These are phyloP conservation scores for Suhomyces chickasaworum DNA, from an alignment of 1,139 yeast species.

Conservation along the genomic window DNA sequence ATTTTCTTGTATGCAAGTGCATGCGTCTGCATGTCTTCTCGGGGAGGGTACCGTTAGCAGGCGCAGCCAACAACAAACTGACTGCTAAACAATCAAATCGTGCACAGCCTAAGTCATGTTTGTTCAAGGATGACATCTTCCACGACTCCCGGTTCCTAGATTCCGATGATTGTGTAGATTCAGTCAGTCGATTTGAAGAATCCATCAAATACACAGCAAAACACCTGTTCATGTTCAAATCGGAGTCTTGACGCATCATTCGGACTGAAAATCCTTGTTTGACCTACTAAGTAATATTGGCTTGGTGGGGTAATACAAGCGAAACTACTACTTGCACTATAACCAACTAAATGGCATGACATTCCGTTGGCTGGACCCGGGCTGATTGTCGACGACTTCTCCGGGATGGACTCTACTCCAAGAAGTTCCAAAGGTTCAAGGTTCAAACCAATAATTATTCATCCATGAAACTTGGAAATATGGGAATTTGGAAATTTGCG, in stretches of 20 bases:
- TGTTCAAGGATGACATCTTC: neutral
- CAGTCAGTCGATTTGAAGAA: too few species aligned
- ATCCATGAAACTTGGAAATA: too few species aligned
- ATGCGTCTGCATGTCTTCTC: conserved; percentile 1
- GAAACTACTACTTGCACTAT: too few species aligned
- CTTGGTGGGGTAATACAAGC: too few species aligned
- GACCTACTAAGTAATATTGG: neutral
- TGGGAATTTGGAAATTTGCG: neutral
- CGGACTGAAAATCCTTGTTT: neutral
- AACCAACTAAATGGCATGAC: too few species aligned
- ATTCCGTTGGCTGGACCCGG: neutral
- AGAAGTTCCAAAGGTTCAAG: too few species aligned
- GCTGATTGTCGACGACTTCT: neutral
- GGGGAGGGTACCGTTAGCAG: conserved; percentile 5
- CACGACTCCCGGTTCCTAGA: neutral
- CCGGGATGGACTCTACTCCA: too few species aligned
- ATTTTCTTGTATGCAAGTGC: neutral
- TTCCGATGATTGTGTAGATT: neutral
- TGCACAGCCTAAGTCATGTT: neutral
- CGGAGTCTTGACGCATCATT: neutral
- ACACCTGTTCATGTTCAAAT: neutral
- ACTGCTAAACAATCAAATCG: neutral
- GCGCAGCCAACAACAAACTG: neutral
- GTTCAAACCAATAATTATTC: too few species aligned
- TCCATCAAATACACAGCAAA: too few species aligned